Percentiles rank a stretch among this genome's conserved stretches.
Evolutionary conservation across 2,329 filamentous ascomycete genomes (phyloP).

Genomic region (Aspergillus vadensis): DNA sequence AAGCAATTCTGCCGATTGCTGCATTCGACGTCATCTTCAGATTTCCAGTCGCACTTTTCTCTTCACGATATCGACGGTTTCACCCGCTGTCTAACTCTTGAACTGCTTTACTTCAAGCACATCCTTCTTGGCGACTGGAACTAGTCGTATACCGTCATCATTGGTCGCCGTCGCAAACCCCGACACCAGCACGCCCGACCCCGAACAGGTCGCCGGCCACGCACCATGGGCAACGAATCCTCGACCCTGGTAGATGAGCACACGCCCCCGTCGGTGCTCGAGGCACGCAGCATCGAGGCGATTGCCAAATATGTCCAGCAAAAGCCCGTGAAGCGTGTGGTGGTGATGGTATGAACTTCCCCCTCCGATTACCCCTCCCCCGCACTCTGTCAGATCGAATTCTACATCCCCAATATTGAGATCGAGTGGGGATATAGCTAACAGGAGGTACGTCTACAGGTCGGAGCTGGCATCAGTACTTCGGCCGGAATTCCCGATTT

Average conservation of each 20-base stretch:
- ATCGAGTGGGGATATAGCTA: background rate
- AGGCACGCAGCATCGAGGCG: slow-evolving; percentile 68
- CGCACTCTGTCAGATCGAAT: slow-evolving; percentile 4
- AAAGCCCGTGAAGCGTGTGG: slow-evolving; percentile 68
- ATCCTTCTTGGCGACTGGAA: background rate
- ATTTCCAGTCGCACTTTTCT: slow-evolving; percentile 5
- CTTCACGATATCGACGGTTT: background rate
- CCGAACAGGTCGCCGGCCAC: slow-evolving; percentile 19
- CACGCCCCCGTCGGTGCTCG: slow-evolving; percentile 65
- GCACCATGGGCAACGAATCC: slow-evolving; percentile 79
- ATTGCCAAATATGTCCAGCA: slow-evolving; percentile 79
- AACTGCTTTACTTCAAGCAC: background rate
- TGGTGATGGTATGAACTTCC: slow-evolving; percentile 67
- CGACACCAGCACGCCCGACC: slow-evolving; percentile 23
- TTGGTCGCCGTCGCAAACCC: slow-evolving; percentile 28
- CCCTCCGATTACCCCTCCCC: slow-evolving; percentile 5
- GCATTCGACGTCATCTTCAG: slow-evolving; percentile 16
- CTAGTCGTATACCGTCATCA: slow-evolving; percentile 13
- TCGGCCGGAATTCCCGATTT: slow-evolving; percentile 79
- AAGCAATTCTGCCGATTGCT: slow-evolving; percentile 7
- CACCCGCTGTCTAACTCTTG: background rate
- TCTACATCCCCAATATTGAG: too few species aligned
- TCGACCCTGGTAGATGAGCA: slow-evolving; percentile 68
- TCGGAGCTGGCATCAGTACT: slow-evolving; percentile 76
- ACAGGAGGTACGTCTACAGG: slow-evolving; percentile 44